Percentiles rank a stretch among this genome's conserved stretches.
Conservation (phyloP, 2,329 filamentous ascomycete genomes). For the Trichophyton mentagrophytes region DNA sequence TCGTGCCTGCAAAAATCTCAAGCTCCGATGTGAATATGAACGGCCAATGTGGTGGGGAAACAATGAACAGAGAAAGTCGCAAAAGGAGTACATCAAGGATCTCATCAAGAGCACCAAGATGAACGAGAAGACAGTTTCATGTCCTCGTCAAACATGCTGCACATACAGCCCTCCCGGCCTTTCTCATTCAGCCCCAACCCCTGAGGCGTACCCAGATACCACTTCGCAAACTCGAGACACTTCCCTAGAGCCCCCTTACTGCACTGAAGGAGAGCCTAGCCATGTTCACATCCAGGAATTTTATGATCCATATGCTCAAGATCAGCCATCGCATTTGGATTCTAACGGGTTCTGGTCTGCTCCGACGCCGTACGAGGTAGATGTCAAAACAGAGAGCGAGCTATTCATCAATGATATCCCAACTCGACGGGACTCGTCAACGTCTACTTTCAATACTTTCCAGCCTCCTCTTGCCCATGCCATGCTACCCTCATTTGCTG, state of each 20-base stretch:
- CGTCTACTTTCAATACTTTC: constrained; percentile 87
- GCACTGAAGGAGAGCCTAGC: constrained; percentile 52
- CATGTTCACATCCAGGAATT: constrained; percentile 44
- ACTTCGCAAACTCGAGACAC: constrained; percentile 59
- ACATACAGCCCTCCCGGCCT: constrained; percentile 60
- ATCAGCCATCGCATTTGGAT: constrained; percentile 43
- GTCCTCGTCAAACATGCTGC: constrained; percentile 22
- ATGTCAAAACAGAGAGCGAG: constrained; percentile 89
- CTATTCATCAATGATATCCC: constrained; percentile 88
- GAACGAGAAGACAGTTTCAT: constrained; percentile 61
- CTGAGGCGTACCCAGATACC: constrained; percentile 62
- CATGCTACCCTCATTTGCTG: constrained; percentile 50
- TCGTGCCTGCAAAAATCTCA: constrained; percentile 56
- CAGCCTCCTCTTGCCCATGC: constrained; percentile 61
- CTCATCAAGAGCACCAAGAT: constrained; percentile 97
- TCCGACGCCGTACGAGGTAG: constrained; percentile 74
- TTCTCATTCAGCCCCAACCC: constrained; percentile 69
- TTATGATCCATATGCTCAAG: constrained; percentile 31
- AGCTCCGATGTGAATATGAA: constrained; percentile 89
- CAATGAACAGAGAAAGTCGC: constrained; percentile 66
- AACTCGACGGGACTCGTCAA: constrained; percentile 70
- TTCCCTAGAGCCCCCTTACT: constrained; percentile 70
- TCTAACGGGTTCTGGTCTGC: constrained; percentile 46
- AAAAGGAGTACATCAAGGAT: constrained; percentile 94
- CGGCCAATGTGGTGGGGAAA: constrained; percentile 96